Evolutionary conservation across 2,329 filamentous ascomycete species (phyloP), one percentile per base, ranked within the genome.

Genomic region (Aureobasidium sp.): DNA sequence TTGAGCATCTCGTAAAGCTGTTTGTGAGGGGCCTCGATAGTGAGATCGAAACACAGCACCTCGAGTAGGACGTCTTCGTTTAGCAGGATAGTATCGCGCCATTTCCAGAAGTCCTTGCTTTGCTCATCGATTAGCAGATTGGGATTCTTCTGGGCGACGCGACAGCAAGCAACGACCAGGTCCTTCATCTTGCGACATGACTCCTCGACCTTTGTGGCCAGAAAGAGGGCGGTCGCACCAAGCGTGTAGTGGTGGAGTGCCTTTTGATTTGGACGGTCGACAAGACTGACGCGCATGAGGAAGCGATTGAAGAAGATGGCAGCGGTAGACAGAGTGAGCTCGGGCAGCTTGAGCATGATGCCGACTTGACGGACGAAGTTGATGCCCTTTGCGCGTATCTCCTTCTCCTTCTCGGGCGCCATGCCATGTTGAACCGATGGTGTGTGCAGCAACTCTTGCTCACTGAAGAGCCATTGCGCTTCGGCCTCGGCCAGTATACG

Each of bases 51-150:
- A 63, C 92, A 97, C 21, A 99, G 80, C 49, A 86, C 86, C 73
- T 97, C 94, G 16, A 99, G 82, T 77, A 99, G 88, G 47, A 93
- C 79, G 72, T 97, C 94, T 76, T 99, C 94, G 71, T 95, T 91
- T 66, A 89, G 87, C 15, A 97, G 79, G 62, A 99, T 96, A 63
- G 88, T 94, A 72, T 99, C 94, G 64, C 91, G 85, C 94, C 94
- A 99, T 70, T 89, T 86, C 94, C 94, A 99, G 73, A 94, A 99
- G 71, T 99, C 94, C 71, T 97, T 97, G 67, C 89, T 95, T 74
- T 97, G 92, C 75, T 97, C 94, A 72, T 99, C 94, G 58, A 97
- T 90, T 59, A 93, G 80, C 63, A 97, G 83, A 69, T 91, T 89
- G 1, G 90, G 81, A 67, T 97, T 93, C 77, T 99, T 97, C 74